phyloP scores from a whole-genome alignment of 352 stramenopile species.

The Pythium aquatile region DNA sequence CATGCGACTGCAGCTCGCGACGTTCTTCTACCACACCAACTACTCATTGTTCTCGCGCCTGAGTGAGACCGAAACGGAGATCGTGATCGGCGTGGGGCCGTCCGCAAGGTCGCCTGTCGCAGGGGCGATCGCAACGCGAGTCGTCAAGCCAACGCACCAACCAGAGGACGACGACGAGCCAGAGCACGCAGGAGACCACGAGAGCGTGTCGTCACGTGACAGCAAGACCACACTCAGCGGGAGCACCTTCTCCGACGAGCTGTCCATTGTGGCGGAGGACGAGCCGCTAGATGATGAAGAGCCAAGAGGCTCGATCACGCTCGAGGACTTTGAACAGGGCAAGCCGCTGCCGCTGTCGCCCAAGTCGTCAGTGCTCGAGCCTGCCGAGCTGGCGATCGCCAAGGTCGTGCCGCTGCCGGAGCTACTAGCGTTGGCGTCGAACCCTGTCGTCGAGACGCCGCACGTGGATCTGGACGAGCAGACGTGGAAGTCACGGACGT shows the following conservation, averaged over 20 bases:
- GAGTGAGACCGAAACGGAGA: conserved; percentile 49
- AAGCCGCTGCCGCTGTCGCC: conserved; percentile 22
- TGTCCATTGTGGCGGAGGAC: not conserved
- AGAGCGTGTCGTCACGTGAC: conserved; percentile 4
- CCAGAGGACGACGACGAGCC: conserved; percentile 2
- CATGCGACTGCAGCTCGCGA: conserved; percentile 68
- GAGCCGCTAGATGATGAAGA: conserved; percentile 6
- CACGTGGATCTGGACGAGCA: conserved; percentile 12
- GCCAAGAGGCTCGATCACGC: conserved; percentile 32
- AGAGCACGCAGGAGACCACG: not conserved
- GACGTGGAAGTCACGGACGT: not conserved
- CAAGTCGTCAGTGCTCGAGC: not conserved
- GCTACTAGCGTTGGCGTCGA: conserved; percentile 30
- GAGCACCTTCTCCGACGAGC: conserved; percentile 9
- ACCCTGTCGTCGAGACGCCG: conserved; percentile 22
- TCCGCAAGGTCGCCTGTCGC: conserved; percentile 16
- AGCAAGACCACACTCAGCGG: conserved; percentile 20
- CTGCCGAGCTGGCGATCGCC: not conserved
- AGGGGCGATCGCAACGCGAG: conserved; percentile 4
- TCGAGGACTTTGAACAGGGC: conserved; percentile 65
- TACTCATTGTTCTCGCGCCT: conserved; percentile 51
- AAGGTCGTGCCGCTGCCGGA: conserved; percentile 15
- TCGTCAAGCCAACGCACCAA: not conserved
- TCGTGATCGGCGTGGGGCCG: conserved; percentile 37
- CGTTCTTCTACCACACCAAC: conserved; percentile 74